Evolutionary conservation across 2,329 filamentous ascomycete species (phyloP).

Genomic region (Aspergillus floridensis): DNA sequence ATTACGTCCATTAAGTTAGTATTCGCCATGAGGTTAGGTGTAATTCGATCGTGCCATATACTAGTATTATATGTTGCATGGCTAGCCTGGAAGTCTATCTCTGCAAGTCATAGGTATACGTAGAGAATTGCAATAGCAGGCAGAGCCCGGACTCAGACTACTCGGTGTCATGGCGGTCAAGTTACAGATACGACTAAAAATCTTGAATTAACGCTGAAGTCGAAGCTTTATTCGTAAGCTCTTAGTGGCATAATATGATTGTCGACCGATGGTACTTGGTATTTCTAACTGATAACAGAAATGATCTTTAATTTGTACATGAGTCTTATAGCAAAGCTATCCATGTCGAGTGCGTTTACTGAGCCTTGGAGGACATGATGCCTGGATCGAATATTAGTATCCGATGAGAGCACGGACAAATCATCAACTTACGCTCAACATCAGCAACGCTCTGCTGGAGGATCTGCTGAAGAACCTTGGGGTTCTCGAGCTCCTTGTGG

Average conservation of each 20-base stretch:
- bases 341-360: constrained; percentile 35
- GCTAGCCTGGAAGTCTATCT: too few relatives aligned
- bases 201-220: too few relatives aligned
- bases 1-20: too few relatives aligned
- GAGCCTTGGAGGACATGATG: constrained; percentile 41
- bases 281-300: constrained; percentile 36
- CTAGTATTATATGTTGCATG: too few relatives aligned
- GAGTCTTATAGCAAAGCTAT: constrained; percentile 33
- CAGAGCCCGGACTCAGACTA: too few relatives aligned
- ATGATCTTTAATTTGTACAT: constrained; percentile 43
- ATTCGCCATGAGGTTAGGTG: too few relatives aligned
- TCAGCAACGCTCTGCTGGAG: constrained; percentile 94
- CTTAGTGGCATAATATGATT: neutral
- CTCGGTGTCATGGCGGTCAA: too few relatives aligned
- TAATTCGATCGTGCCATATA: too few relatives aligned
- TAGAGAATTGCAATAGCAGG: too few relatives aligned
- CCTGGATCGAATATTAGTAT: constrained; percentile 20
- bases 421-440: constrained; percentile 75
- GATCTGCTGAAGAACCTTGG: constrained; percentile 95
- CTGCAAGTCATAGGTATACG: too few relatives aligned
- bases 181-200: neutral
- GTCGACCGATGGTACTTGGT: constrained; percentile 35
- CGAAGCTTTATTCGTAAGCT: neutral
- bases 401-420: neutral
- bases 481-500: constrained; percentile 97